phyloP scores from a whole-genome alignment of 257 asterid genomes.

The Solanum clarkiae region DNA sequence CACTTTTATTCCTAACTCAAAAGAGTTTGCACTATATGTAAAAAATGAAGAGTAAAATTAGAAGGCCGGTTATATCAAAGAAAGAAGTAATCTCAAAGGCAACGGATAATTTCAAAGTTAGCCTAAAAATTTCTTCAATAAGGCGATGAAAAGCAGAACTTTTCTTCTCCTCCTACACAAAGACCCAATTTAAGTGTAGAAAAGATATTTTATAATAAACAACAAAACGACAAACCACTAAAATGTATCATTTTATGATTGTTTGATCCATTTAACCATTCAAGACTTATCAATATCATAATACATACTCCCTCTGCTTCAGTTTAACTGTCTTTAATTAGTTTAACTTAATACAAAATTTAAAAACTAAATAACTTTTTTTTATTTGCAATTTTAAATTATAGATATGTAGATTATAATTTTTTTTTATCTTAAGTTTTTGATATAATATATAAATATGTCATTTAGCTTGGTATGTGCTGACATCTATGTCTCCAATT shows the following conservation, averaged over 20 bases:
- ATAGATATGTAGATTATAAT: no score
- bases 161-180: not conserved
- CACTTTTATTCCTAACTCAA: not conserved
- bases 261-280: not conserved
- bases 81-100: not conserved
- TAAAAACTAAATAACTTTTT: not conserved
- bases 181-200: not conserved
- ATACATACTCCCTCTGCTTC: not conserved
- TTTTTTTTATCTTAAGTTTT: no score
- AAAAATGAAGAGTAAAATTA: not conserved
- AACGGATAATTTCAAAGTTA: not conserved
- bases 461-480: no score
- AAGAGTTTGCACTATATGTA: not conserved
- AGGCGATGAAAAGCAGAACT: not conserved
- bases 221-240: not conserved
- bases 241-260: not conserved
- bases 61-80: not conserved
- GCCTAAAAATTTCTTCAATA: not conserved
- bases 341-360: not conserved
- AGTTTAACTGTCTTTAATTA: not conserved
- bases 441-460: no score
- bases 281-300: not conserved
- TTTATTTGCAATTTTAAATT: no score
- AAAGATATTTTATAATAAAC: not conserved
- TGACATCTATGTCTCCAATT: no score